Conservation (phyloP, 2,329 filamentous ascomycete species). For the Pseudocercospora fuligena region DNA sequence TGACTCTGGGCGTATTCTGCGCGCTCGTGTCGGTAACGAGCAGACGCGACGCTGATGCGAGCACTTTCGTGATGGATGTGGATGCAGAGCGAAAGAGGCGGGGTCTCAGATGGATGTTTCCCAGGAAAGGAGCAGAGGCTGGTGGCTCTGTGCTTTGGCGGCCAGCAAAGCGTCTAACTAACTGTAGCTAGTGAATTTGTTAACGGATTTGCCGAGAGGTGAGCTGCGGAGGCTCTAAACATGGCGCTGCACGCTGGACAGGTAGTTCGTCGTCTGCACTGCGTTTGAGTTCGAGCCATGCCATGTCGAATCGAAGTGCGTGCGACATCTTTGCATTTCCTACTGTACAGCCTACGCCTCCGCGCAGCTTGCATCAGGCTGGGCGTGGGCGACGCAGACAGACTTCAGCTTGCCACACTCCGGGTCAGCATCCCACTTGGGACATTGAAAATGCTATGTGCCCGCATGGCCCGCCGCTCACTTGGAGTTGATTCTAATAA, state of each 20-base stretch:
- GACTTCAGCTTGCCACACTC: neutral
- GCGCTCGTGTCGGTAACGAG: neutral
- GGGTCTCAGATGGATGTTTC: neutral
- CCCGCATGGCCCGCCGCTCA: too few species aligned
- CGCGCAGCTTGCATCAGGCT: neutral
- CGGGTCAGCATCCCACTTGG: constrained; percentile 1
- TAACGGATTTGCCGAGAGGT: neutral
- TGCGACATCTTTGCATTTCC: neutral
- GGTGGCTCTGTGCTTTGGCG: neutral
- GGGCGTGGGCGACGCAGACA: neutral
- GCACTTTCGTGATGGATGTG: constrained; percentile 1
- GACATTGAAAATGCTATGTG: neutral
- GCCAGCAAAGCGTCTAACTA: neutral
- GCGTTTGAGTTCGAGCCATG: neutral
- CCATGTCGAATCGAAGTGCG: neutral
- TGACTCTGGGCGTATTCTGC: neutral
- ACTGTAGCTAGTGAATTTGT: neutral
- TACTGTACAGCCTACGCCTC: neutral
- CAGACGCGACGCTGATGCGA: constrained; percentile 2
- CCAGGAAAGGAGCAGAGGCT: neutral
- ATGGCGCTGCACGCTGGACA: neutral
- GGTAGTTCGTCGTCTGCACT: neutral
- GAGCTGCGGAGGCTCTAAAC: neutral
- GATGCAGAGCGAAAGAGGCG: neutral
- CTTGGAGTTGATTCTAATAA: too few species aligned